These are phyloP conservation scores for Abelmoschus esculentus DNA, from an alignment of 345 rosid species.

Conservation along the genomic window DNA sequence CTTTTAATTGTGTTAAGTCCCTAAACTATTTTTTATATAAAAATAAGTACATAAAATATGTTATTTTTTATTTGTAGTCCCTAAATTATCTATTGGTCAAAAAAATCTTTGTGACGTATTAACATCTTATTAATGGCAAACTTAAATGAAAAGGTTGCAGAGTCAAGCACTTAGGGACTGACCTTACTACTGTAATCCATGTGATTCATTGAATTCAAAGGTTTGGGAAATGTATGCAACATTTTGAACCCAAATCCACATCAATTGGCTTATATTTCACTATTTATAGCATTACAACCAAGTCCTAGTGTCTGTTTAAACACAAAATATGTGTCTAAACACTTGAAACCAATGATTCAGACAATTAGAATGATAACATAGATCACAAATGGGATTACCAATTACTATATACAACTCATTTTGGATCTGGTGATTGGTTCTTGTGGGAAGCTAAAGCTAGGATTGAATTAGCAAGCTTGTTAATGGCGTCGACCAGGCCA, in stretches of 20 bases:
- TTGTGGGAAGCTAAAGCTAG: constrained; percentile 52
- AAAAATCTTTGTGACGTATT: too few relatives aligned
- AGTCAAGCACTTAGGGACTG: not conserved
- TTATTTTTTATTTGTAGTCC: too few relatives aligned
- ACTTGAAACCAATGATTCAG: not conserved
- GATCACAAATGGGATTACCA: not conserved
- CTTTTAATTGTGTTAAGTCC: too few relatives aligned
- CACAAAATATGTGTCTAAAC: constrained; percentile 9
- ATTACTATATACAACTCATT: constrained; percentile 21
- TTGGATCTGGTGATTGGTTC: constrained; percentile 25
- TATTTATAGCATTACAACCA: constrained; percentile 1
- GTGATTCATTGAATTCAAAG: not conserved
- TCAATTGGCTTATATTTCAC: constrained; percentile 6
- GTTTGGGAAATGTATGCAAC: not conserved
- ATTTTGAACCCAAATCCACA: constrained; percentile 3
- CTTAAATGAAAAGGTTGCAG: not conserved
- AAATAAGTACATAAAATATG: too few relatives aligned
- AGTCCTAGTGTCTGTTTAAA: constrained; percentile 10
- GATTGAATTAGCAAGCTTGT: constrained; percentile 77
- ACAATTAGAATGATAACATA: not conserved
- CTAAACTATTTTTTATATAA: too few relatives aligned
- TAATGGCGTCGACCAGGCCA: constrained; percentile 73
- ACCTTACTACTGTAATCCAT: constrained; percentile 1
- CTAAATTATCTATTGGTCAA: too few relatives aligned
- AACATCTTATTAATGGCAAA: too few relatives aligned